Base-by-base conservation (phyloP, 1,284 basidiomycete species). In the Sphagnurus paluster region DNA sequence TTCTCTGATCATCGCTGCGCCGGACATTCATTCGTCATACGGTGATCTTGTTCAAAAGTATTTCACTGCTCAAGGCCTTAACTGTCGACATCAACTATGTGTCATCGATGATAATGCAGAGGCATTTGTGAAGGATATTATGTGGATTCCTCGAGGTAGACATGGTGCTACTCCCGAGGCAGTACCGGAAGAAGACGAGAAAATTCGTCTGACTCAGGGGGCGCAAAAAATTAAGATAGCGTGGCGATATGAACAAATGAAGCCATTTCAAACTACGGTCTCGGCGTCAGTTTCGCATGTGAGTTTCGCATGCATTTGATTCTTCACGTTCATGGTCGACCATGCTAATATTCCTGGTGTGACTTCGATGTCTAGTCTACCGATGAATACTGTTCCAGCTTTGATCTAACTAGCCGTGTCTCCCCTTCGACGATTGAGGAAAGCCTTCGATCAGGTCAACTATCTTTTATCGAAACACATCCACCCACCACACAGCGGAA, bases 191-290 rank as follows among this genome's bases (percentile, higher is more conserved):
- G 73, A 69, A 34, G 70, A 72, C 44, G 77, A 77, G 29, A 68
- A 70, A 49, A 66, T 63, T 30, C 36, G 51, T 47, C 61, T 67
- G 44, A 68, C 45, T 9, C 17, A 76, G 34, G 56, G 58, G 11
- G 57, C 60, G 28, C 56, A 66, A 28, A 79, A 76, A 56, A 82
- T 93, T 53, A 92, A 88, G 69, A 97, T 98, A 59, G 96, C 96
- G 29, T 99, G 96, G 91, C 77, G 96, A 59, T 99, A 99, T 65
- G 90, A 92, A 59, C 77, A 83, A 50, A 89, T 97, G 89, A 90
- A 87, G 68, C 86, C 79, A 66, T 96, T 96, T 66, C 84, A 90
- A 68, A 97, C 93, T 1, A 93, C 90, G 1, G 84, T 96, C 21
- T 56, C 63, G 33, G 57, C 69, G 16, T 63, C 69, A 44, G 63